A percentile compares a stretch with the other conserved stretches of the same genome.
These are phyloP conservation scores for Citrus trifoliata DNA, from an alignment of 345 rosid genomes.

Conservation along the genomic window DNA sequence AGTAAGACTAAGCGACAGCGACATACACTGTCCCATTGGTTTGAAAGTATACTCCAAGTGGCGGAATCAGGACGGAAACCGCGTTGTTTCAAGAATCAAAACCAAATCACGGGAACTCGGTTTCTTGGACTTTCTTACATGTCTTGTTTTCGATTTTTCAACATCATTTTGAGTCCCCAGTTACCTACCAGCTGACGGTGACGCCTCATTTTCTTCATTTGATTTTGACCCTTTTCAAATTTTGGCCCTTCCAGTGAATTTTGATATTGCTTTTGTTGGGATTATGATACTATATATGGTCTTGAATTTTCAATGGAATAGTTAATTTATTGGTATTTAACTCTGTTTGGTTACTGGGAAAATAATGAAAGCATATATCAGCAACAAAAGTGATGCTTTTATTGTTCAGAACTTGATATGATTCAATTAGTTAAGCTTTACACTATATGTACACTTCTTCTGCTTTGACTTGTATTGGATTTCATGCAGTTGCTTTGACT, in stretches of 20 bases:
- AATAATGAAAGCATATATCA: not conserved
- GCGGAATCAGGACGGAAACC: constrained; percentile 6
- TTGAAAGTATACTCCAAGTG: constrained; percentile 8
- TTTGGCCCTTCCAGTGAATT: not conserved
- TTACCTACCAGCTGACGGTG: not conserved
- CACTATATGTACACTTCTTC: not conserved
- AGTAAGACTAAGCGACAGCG: not conserved
- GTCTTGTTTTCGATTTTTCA: constrained; percentile 12
- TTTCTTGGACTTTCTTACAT: constrained; percentile 8
- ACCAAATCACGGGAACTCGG: not conserved
- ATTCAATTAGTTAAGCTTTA: not conserved
- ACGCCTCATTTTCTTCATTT: not conserved
- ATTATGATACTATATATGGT: not conserved
- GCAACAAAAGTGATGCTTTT: not conserved
- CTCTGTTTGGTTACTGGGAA: not conserved
- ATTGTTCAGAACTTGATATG: not conserved
- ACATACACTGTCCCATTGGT: not conserved
- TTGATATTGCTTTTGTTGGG: not conserved
- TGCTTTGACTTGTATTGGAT: not conserved
- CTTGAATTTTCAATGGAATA: not conserved
- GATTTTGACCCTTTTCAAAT: not conserved
- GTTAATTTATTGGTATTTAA: not conserved
- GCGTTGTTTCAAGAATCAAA: not conserved
- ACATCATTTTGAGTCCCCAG: not conserved
- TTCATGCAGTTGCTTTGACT: not conserved